Evolutionary conservation across 2,329 filamentous ascomycete species (phyloP).

Genomic region (Hymenoscyphus fraxineus): DNA sequence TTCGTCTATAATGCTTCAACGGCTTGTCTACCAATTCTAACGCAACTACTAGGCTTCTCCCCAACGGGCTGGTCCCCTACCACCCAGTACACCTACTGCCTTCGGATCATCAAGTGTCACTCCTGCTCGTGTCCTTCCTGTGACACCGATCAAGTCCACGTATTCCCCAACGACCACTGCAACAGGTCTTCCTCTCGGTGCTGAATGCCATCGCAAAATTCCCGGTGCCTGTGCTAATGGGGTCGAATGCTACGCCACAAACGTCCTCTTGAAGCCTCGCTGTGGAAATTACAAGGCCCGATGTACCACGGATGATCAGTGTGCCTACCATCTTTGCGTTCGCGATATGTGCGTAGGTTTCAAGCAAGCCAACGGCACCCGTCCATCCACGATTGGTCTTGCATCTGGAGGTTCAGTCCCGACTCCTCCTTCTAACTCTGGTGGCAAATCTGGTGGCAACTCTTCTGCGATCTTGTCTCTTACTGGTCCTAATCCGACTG

Average conservation of each 20-base stretch:
- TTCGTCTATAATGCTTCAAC: not conserved
- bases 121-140: not conserved
- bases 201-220: not conserved
- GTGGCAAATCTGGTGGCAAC: conserved; percentile 1
- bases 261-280: conserved; percentile 9
- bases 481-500: conserved; percentile 1
- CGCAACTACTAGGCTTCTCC: not conserved
- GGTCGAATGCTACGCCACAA: conserved; percentile 17
- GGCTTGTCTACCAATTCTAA: not conserved
- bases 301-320: conserved; percentile 16
- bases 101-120: not conserved
- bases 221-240: conserved; percentile 15
- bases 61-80: not conserved
- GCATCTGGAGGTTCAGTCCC: not conserved
- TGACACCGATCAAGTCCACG: not conserved
- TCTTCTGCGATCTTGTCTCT: not conserved
- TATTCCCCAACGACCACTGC: not conserved
- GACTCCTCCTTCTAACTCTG: not conserved
- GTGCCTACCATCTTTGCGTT: conserved; percentile 19
- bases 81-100: not conserved
- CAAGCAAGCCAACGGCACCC: not conserved
- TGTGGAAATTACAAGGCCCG: conserved; percentile 19
- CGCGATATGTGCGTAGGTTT: conserved; percentile 15
- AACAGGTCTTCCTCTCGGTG: conserved; percentile 5
- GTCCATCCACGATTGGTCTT: not conserved